Evolutionary conservation across 768 basidiomycete species (phyloP).

Genomic region (Podaxis rugospora): DNA sequence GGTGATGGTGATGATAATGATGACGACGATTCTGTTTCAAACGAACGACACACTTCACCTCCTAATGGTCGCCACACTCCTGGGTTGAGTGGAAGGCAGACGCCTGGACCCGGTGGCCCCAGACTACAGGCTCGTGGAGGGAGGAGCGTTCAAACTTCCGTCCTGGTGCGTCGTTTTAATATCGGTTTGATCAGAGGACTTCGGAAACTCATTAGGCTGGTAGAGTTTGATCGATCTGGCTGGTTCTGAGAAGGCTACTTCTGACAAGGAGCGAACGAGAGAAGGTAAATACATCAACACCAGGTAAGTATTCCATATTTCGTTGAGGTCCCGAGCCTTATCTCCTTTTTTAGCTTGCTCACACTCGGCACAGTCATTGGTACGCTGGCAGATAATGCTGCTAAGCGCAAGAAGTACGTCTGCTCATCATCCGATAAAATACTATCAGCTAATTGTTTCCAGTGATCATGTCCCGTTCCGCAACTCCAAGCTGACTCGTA

Average conservation of each 20-base stretch:
- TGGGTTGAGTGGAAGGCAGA: slow-evolving; percentile 35
- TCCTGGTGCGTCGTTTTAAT: slow-evolving; percentile 44
- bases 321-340: neutral
- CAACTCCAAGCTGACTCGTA: slow-evolving; percentile 91
- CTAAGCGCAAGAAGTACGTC: slow-evolving; percentile 64
- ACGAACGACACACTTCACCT: slow-evolving; percentile 35
- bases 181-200: neutral
- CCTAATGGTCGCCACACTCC: slow-evolving; percentile 41
- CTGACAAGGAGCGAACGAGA: slow-evolving; percentile 90
- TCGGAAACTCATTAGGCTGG: neutral
- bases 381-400: slow-evolving; percentile 85
- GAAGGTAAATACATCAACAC: slow-evolving; percentile 98
- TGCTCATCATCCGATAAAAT: neutral
- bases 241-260: slow-evolving; percentile 94
- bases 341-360: slow-evolving; percentile 53
- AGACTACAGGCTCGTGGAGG: slow-evolving; percentile 75
- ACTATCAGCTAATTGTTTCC: neutral
- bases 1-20: slow-evolving; percentile 45
- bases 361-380: slow-evolving; percentile 92
- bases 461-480: slow-evolving; percentile 93
- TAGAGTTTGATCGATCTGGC: slow-evolving; percentile 94
- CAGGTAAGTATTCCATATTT: slow-evolving; percentile 36
- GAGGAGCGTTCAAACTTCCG: slow-evolving; percentile 72
- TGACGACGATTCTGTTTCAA: slow-evolving; percentile 40
- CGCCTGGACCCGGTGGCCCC: slow-evolving; percentile 47